phyloP scores from a whole-genome alignment of 352 stramenopile species.

The Phytopythium helicoides region DNA sequence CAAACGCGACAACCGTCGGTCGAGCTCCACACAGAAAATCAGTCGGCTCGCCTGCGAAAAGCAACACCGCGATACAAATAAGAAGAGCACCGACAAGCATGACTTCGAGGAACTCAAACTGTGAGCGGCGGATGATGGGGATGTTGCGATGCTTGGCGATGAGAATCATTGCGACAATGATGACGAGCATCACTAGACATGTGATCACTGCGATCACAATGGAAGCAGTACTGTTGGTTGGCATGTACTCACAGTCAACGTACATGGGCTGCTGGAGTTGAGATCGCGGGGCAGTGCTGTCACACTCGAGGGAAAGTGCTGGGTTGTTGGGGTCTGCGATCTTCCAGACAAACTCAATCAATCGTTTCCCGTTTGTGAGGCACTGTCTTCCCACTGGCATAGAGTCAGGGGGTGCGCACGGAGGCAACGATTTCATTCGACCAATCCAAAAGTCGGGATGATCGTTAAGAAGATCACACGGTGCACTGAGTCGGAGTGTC shows the following conservation, averaged over 20 bases:
- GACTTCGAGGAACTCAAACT: slow-evolving; percentile 17
- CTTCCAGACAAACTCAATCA: slow-evolving; percentile 35
- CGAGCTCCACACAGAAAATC: slow-evolving; percentile 13
- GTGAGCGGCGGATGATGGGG: slow-evolving; percentile 21
- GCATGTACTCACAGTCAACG: slow-evolving; percentile 16
- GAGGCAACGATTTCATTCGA: slow-evolving; percentile 24
- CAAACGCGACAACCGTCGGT: slow-evolving; percentile 12
- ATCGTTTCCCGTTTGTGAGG: slow-evolving; percentile 15
- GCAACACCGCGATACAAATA: slow-evolving; percentile 12
- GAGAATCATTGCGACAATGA: slow-evolving; percentile 4
- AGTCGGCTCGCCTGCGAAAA: slow-evolving; percentile 15
- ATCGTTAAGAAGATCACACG: slow-evolving; percentile 34
- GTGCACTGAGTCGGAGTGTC: slow-evolving; percentile 26
- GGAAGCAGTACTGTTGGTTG: slow-evolving; percentile 1
- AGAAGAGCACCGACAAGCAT: slow-evolving; percentile 4
- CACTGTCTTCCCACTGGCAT: slow-evolving; percentile 30
- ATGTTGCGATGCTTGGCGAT: slow-evolving; percentile 13
- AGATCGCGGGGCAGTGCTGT: neutral
- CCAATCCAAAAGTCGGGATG: slow-evolving; percentile 18
- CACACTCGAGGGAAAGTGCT: slow-evolving; percentile 26
- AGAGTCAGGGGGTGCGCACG: slow-evolving; percentile 36
- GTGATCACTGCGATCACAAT: slow-evolving; percentile 6
- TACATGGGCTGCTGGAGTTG: slow-evolving; percentile 2
- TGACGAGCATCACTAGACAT: slow-evolving; percentile 5
- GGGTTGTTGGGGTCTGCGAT: slow-evolving; percentile 15